Base-by-base conservation (phyloP, 164 flowering plant genomes). In the Vitis labrusca region DNA sequence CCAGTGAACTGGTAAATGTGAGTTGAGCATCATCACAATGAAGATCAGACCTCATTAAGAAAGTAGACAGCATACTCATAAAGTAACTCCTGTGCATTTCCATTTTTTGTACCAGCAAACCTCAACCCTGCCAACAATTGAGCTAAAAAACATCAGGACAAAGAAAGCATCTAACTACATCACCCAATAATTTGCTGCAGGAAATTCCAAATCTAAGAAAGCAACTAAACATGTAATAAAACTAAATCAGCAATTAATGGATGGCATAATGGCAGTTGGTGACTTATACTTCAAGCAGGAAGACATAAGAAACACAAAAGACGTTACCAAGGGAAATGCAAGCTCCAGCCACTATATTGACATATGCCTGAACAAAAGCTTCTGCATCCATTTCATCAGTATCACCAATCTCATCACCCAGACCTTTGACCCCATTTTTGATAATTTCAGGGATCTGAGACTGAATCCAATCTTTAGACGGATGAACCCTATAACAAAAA, bases 81-180 rank as follows among this genome's bases (percentile, higher is more conserved):
- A 29, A 96, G 89, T 74, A 96, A 76, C 68, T 91, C 97, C 72
- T 91, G 94, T 23, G 89, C 94, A 77, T 91, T 76, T 51, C 84
- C 93, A 85, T 96, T 84, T 82, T 85, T 90, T 30, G 92, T 82
- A 63, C 98, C 99, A 76, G 99, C 98, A 85, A 85, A 96, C 75
- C 89, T 89, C 75, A 96, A 76, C 61, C 98, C 98, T 96, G 84
- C 68, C 69, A 71, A 78, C 5, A 59, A 54, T n/a, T 13, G 62
- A 55, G 29, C 9, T 10, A 48, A 63, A 16, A 61, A 16, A 59
- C n/a, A 63, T 19, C 29, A 72, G 17, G 44, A 47, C 5, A 63
- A 10, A 56, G 4, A 14, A 61, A 67, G 19, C 13, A 17, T 17
- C 19, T 29, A 53, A 50, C 49, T 44, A 50, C 5, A 13, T 44